Evolutionary conservation across 2,329 filamentous ascomycete species (phyloP), one percentile per base, ranked within the genome.

Genomic region (Penicillium sp.): DNA sequence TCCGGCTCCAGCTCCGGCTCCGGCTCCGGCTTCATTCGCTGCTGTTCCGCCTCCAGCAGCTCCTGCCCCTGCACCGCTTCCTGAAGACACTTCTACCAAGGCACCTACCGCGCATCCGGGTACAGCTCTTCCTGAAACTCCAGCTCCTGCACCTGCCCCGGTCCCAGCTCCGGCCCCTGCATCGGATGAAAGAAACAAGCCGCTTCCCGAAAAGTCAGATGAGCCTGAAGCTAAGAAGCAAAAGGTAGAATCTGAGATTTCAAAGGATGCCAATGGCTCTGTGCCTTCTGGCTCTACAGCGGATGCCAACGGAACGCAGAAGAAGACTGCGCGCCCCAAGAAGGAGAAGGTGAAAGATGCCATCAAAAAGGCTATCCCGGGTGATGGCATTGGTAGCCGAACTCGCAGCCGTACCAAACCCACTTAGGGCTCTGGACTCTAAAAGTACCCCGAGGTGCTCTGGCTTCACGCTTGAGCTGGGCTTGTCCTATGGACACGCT

Each of bases 361-460:
- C 12, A 43, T 59, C 43, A 68, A 67, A 47, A 65, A 63, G 47
- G 44, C 53, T 7, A 53, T 66, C 24, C 60, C 68, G 8, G 59
- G 57, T 17, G 68, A 68, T 59, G 68, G 71, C 8, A 65, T 70
- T 52, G 69, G 72, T 27, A 73, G 68, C 54, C 64, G 71, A 29
- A 74, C 72, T 34, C 68, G 72, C 43, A 74, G 70, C 55, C 69
- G 71, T 23, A 69, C 68, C 41, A 69, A 74, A 58, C 58, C 57
- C 33, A 54, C 61, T 15, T 63, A 46, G 18, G 29, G 3, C n/a
- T 7, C 21, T 24, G 3, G 7, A 2, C 12, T 21, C 10, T 36
- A 17, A 10, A 21, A 20, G 33, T 3, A 13, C 10, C 17, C 13
- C 7, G 36, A 26, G n/a, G 21, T 40, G n/a, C 12, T 23, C 34